phyloP scores from a whole-genome alignment of 192 early-diverging fungal genomes.

The Linnemannia exigua region DNA sequence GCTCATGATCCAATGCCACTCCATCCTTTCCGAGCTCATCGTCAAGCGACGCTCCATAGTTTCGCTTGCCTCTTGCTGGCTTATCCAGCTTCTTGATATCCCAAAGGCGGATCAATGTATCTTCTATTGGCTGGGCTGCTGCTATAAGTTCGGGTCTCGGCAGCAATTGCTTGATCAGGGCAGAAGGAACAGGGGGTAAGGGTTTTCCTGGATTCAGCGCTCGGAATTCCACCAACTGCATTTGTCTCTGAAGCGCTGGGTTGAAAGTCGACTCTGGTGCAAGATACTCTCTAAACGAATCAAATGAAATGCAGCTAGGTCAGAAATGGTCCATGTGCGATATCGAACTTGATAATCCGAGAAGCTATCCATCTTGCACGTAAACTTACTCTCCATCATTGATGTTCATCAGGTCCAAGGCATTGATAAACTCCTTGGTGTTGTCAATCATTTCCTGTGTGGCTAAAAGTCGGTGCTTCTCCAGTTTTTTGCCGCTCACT shows the following conservation, averaged over 20 bases:
- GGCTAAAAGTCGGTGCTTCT: constrained; percentile 59
- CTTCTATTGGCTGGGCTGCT: constrained; percentile 50
- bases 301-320: not conserved
- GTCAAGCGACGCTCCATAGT: constrained; percentile 37
- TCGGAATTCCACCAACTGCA: constrained; percentile 69
- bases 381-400: constrained; percentile 65
- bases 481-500: constrained; percentile 59
- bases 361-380: not conserved
- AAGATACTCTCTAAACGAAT: constrained; percentile 62
- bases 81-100: constrained; percentile 68
- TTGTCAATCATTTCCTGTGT: constrained; percentile 65
- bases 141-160: constrained; percentile 61
- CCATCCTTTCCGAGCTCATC: constrained; percentile 39
- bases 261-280: constrained; percentile 71
- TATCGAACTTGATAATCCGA: not conserved
- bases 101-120: constrained; percentile 65
- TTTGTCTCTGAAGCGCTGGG: constrained; percentile 69
- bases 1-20: not conserved
- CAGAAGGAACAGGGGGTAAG: constrained; percentile 64
- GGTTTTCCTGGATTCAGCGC: constrained; percentile 63
- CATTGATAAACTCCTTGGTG: constrained; percentile 69
- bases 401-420: constrained; percentile 71
- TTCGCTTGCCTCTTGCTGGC: constrained; percentile 28
- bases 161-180: constrained; percentile 62
- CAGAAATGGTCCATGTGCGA: not conserved